phyloP scores from a whole-genome alignment of 768 basidiomycete species.

The Agaricus subrufescens region DNA sequence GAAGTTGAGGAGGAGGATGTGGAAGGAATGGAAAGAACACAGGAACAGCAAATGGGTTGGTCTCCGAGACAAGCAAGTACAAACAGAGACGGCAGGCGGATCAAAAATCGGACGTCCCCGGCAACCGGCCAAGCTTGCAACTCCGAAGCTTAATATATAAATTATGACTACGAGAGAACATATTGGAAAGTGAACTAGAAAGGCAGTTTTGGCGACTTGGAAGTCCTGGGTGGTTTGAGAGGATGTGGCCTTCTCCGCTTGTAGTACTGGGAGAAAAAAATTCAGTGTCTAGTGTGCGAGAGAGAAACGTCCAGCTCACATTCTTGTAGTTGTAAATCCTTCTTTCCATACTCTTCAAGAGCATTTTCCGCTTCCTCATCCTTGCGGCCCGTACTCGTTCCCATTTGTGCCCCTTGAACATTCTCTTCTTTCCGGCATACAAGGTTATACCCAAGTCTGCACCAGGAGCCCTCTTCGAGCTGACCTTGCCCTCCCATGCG shows the following conservation, averaged over 20 bases:
- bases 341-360: conserved; percentile 67
- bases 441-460: conserved; percentile 56
- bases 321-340: conserved; percentile 63
- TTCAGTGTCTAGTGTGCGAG: not conserved
- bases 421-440: conserved; percentile 73
- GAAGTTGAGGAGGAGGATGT: conserved; percentile 11
- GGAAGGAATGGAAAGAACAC: not conserved
- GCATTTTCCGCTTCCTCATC: conserved; percentile 42
- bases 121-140: not conserved
- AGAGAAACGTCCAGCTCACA: conserved; percentile 34
- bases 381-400: conserved; percentile 53
- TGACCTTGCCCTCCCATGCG: conserved; percentile 38
- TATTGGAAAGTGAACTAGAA: conserved; percentile 36
- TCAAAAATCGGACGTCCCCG: not conserved
- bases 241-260: conserved; percentile 51
- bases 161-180: not conserved
- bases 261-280: conserved; percentile 32
- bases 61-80: conserved; percentile 4
- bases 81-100: conserved; percentile 1
- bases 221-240: conserved; percentile 45
- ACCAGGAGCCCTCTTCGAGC: conserved; percentile 39
- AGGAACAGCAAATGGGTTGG: not conserved
- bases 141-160: not conserved
- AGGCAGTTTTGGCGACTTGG: conserved; percentile 53
- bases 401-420: conserved; percentile 95